Percentiles rank a stretch among this genome's conserved stretches.
These are phyloP conservation scores for Zoysia japonica DNA, from an alignment of 176 grass and related monocot species.

Conservation along the genomic window DNA sequence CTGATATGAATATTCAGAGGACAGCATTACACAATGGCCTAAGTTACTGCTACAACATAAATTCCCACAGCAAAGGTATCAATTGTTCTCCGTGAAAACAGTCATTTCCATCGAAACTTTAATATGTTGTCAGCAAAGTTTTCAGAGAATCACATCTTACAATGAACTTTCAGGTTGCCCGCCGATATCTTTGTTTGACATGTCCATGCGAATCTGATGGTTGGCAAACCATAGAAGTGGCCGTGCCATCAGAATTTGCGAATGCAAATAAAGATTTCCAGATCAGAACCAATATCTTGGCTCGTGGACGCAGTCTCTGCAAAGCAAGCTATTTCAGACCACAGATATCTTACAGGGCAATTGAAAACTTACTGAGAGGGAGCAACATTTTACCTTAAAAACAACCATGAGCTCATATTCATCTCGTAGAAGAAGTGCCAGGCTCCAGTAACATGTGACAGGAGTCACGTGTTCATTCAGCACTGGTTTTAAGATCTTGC, in stretches of 20 bases:
- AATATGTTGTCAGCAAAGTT: slow-evolving; percentile 22
- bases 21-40: slow-evolving; percentile 11
- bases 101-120: not conserved
- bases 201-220: not conserved
- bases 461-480: slow-evolving; percentile 73
- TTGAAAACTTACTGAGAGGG: slow-evolving; percentile 18
- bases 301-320: slow-evolving; percentile 58
- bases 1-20: slow-evolving; percentile 7
- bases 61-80: not conserved
- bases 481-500: slow-evolving; percentile 62
- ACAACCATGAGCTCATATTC: slow-evolving; percentile 51
- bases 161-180: not conserved
- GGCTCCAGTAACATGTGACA: slow-evolving; percentile 75
- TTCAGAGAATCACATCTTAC: slow-evolving; percentile 11
- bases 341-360: not conserved
- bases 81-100: not conserved
- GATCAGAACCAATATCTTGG: slow-evolving; percentile 66
- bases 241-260: slow-evolving; percentile 18
- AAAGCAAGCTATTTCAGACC: slow-evolving; percentile 25
- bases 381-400: slow-evolving; percentile 50
- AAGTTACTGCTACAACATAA: not conserved
- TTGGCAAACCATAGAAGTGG: not conserved
- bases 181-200: not conserved
- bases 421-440: slow-evolving; percentile 57
- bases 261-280: slow-evolving; percentile 61